phyloP scores from a whole-genome alignment of 2,329 filamentous ascomycete genomes.

The Pleoardoris graminearum region DNA sequence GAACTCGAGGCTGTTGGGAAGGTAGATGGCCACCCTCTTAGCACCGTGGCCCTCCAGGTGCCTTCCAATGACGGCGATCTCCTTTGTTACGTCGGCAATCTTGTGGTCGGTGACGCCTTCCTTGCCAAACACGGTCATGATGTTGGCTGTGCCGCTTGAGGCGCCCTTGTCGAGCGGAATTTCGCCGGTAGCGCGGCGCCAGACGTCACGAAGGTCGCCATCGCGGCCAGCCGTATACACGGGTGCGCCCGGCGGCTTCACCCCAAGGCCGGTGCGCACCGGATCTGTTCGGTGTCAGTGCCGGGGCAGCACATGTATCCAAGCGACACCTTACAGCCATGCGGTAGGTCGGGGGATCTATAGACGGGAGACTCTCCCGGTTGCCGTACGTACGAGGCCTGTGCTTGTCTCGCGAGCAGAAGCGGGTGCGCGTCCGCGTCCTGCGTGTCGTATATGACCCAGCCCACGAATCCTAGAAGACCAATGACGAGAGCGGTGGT shows the following conservation, averaged over 20 bases:
- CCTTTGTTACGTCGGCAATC: slow-evolving; percentile 72
- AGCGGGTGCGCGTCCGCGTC: slow-evolving; percentile 93
- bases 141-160: slow-evolving; percentile 67
- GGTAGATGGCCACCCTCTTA: slow-evolving; percentile 81
- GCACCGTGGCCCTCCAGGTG: slow-evolving; percentile 69
- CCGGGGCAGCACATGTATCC: neutral
- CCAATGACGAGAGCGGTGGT: slow-evolving; percentile 71
- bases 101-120: slow-evolving; percentile 73
- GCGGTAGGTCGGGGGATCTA: slow-evolving; percentile 79
- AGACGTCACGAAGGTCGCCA: slow-evolving; percentile 89
- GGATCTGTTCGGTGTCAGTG: slow-evolving; percentile 36
- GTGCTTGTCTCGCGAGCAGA: slow-evolving; percentile 82
- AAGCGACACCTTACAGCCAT: slow-evolving; percentile 60
- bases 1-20: slow-evolving; percentile 92
- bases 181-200: slow-evolving; percentile 73
- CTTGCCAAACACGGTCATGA: slow-evolving; percentile 78
- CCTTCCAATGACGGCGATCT: slow-evolving; percentile 85
- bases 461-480: slow-evolving; percentile 69
- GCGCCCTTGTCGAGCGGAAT: slow-evolving; percentile 65
- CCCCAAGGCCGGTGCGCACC: slow-evolving; percentile 57
- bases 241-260: slow-evolving; percentile 77
- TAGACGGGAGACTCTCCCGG: slow-evolving; percentile 84
- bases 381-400: slow-evolving; percentile 76
- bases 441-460: slow-evolving; percentile 68
- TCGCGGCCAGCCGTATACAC: slow-evolving; percentile 83